These are phyloP conservation scores for Adansonia digitata DNA, from an alignment of 345 rosid species.

Conservation along the genomic window DNA sequence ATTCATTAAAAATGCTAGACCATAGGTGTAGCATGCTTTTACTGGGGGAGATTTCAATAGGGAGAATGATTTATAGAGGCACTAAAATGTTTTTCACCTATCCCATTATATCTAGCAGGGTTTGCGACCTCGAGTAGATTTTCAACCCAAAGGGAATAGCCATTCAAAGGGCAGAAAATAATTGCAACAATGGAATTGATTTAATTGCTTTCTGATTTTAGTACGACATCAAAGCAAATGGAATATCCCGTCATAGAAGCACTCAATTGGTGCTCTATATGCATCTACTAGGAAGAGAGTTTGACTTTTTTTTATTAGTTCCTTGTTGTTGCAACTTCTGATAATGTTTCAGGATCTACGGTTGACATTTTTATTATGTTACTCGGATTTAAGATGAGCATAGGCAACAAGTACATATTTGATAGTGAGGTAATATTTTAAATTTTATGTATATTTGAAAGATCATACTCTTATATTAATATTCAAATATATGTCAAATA, in stretches of 20 bases:
- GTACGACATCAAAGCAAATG: not conserved
- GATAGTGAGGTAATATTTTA: too few species aligned
- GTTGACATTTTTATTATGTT: not conserved
- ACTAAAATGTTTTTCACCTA: not conserved
- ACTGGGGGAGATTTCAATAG: not conserved
- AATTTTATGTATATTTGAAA: too few species aligned
- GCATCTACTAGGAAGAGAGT: not conserved
- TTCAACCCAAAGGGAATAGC: not conserved
- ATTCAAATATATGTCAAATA: too few species aligned
- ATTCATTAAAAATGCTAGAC: too few species aligned
- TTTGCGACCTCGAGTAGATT: not conserved
- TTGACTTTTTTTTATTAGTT: not conserved
- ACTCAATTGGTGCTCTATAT: not conserved
- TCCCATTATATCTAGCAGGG: not conserved
- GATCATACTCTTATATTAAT: too few species aligned
- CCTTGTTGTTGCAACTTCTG: not conserved
- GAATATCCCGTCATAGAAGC: conserved; percentile 2
- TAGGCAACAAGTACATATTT: too few species aligned
- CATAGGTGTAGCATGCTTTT: not conserved
- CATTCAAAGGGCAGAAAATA: not conserved
- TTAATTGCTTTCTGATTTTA: not conserved
- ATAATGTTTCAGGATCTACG: not conserved
- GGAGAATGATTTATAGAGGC: not conserved
- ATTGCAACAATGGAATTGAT: not conserved
- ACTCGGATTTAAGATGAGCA: too few species aligned